phyloP scores from a whole-genome alignment of 225 moss, liverwort and hornwort genomes.

The Climacium dendroides region DNA sequence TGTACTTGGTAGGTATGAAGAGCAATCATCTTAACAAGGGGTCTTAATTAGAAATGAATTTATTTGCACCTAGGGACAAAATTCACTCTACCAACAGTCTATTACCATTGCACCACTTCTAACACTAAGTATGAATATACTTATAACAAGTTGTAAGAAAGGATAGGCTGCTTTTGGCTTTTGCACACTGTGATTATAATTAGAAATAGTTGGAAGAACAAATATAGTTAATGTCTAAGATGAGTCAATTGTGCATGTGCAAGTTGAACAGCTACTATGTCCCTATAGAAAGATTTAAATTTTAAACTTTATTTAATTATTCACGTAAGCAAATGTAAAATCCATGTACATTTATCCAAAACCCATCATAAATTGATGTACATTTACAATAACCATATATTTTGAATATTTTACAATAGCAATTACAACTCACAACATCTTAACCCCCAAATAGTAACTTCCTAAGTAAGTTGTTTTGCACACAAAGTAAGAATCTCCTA shows the following conservation, averaged over 20 bases:
- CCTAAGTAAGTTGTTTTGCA: background rate
- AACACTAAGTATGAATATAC: background rate
- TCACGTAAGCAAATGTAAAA: no score
- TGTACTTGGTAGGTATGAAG: no score
- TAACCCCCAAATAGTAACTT: background rate
- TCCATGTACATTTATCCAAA: no score
- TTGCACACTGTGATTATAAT: background rate
- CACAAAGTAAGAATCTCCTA: background rate
- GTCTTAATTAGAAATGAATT: background rate
- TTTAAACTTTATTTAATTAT: no score
- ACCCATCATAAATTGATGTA: background rate
- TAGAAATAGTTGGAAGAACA: background rate
- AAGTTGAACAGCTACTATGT: background rate
- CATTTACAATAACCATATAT: background rate
- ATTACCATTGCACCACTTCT: background rate
- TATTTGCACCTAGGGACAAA: no score
- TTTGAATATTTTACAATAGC: background rate
- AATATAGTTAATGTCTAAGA: background rate
- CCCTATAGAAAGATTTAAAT: background rate
- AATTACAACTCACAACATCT: background rate
- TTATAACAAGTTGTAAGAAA: background rate
- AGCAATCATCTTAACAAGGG: background rate
- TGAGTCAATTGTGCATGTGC: background rate
- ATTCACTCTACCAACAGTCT: background rate
- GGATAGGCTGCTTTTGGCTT: background rate